phyloP scores from a whole-genome alignment of 2,329 filamentous ascomycete genomes.

The Annulohypoxylon truncatum region DNA sequence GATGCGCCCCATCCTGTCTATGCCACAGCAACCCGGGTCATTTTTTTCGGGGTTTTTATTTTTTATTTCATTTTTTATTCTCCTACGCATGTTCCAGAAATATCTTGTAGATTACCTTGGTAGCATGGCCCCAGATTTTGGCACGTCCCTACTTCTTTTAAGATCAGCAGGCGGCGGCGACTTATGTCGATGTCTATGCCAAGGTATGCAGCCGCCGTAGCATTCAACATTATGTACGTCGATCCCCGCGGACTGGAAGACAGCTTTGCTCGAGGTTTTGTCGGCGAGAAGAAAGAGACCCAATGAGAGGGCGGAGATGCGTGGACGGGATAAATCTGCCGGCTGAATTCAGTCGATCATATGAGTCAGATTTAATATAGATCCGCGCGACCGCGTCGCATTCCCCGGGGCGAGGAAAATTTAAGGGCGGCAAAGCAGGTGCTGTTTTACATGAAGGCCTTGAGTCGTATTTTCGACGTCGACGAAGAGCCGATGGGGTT shows the following conservation, averaged over 20 bases:
- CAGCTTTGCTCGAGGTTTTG: no score
- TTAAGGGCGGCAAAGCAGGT: constrained; percentile 14
- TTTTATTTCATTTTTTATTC: background rate
- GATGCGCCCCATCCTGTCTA: background rate
- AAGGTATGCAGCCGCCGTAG: background rate
- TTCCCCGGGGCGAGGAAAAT: constrained; percentile 8
- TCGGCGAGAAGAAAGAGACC: background rate
- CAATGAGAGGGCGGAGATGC: constrained; percentile 36
- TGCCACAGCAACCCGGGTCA: background rate
- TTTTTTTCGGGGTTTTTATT: no score
- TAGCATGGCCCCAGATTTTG: background rate
- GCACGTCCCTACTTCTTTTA: background rate
- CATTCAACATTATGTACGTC: background rate
- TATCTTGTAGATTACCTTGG: background rate
- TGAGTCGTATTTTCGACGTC: background rate
- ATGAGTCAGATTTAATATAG: constrained; percentile 45
- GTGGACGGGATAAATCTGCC: constrained; percentile 46
- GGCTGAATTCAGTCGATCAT: constrained; percentile 48
- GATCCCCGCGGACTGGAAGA: background rate
- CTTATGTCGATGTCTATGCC: background rate
- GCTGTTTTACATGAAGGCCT: no score
- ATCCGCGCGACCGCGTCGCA: constrained; percentile 35
- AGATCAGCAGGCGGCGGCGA: background rate
- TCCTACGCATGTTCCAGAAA: background rate
- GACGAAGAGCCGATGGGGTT: constrained; percentile 23